These are phyloP conservation scores for Fusarium sp. DNA, from an alignment of 2,329 filamentous ascomycete genomes.

Conservation along the genomic window DNA sequence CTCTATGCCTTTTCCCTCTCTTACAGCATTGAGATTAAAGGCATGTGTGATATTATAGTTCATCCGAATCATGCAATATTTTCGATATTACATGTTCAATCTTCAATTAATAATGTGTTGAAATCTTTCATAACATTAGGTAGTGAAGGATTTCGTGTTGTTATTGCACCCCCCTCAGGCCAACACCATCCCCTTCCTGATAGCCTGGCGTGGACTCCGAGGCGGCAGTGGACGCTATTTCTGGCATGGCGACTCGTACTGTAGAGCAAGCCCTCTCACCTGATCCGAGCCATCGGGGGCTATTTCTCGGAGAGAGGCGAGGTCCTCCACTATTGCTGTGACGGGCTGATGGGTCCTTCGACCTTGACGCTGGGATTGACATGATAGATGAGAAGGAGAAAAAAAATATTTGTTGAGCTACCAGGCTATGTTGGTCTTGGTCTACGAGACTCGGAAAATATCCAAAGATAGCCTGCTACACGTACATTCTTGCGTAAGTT, in stretches of 20 bases:
- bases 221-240: conserved; percentile 47
- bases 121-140: background rate
- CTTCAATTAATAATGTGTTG: background rate
- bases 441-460: background rate
- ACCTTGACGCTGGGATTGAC: background rate
- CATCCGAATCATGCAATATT: background rate
- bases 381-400: background rate
- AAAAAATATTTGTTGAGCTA: background rate
- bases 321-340: conserved; percentile 33
- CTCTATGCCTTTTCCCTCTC: background rate
- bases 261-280: conserved; percentile 35
- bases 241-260: conserved; percentile 37
- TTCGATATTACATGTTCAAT: background rate
- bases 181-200: conserved; percentile 6
- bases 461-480: background rate
- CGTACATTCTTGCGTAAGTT: background rate
- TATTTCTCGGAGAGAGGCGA: conserved; percentile 39
- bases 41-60: background rate
- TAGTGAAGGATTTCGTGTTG: background rate
- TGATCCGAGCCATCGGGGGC: conserved; percentile 38
- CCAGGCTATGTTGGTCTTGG: background rate
- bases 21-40: background rate
- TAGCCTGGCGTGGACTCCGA: conserved; percentile 35
- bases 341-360: conserved; percentile 15
- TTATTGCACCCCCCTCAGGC: background rate